phyloP scores from a whole-genome alignment of 495 filamentous ascomycete species.

The Trichoderma parareesei region DNA sequence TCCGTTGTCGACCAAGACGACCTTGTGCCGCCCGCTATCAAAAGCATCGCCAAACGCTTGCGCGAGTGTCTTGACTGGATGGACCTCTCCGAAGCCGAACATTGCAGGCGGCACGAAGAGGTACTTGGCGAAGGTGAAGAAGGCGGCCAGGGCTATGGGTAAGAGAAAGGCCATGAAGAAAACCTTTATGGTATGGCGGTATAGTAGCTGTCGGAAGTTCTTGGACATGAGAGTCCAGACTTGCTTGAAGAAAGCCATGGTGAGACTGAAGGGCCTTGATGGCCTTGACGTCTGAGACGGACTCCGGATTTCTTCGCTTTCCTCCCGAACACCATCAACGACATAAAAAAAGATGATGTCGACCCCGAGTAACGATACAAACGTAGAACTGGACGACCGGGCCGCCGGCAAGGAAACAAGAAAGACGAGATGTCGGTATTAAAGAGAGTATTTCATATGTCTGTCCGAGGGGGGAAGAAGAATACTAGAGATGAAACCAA shows the following conservation, averaged over 20 bases:
- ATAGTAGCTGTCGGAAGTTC: slow-evolving; percentile 60
- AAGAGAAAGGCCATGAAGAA: slow-evolving; percentile 60
- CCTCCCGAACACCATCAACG: not conserved
- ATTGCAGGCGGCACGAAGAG: slow-evolving; percentile 57
- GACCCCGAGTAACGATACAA: no score
- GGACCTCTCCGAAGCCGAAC: slow-evolving; percentile 56
- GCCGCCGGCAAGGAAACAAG: not conserved
- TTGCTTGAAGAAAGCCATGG: slow-evolving; percentile 55
- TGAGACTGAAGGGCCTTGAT: not conserved
- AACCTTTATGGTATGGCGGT: slow-evolving; percentile 56
- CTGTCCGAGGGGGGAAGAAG: not conserved
- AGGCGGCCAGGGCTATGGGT: slow-evolving; percentile 60
- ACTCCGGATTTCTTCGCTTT: not conserved
- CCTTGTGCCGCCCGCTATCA: slow-evolving; percentile 44
- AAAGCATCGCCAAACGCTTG: slow-evolving; percentile 46
- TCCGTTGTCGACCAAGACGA: slow-evolving; percentile 79
- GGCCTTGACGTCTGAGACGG: not conserved
- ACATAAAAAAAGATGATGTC: no score
- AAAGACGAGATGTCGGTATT: not conserved
- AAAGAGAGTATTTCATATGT: not conserved
- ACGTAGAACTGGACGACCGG: not conserved
- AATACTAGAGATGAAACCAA: not conserved
- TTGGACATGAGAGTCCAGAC: slow-evolving; percentile 66
- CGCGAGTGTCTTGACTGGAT: slow-evolving; percentile 50
- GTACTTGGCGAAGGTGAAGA: slow-evolving; percentile 60